These are phyloP conservation scores for Haemoproteus tartakovskyi DNA, from an alignment of 169 alveolate species.

Conservation along the genomic window DNA sequence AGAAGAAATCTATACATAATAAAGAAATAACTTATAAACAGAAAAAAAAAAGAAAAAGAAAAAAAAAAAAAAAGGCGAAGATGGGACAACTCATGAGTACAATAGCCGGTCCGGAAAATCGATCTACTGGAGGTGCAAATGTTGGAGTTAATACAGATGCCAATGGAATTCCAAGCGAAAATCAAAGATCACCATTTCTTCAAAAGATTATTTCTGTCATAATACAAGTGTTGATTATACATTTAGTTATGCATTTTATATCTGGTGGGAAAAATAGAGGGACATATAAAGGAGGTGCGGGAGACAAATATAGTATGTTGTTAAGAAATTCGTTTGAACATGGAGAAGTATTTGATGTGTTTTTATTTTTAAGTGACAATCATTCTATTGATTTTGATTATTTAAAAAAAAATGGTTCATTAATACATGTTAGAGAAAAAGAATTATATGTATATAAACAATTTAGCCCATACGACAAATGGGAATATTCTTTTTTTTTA, in stretches of 20 bases:
- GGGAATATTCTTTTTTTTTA: constrained; percentile 15
- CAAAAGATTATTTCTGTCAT: constrained; percentile 50
- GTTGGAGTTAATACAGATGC: neutral
- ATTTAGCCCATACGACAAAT: constrained; percentile 16
- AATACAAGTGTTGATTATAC: constrained; percentile 68
- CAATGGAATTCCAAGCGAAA: constrained; percentile 12
- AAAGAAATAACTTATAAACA: too few species aligned
- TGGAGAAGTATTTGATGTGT: constrained; percentile 67
- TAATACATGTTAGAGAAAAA: constrained; percentile 56
- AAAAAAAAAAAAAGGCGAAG: too few species aligned
- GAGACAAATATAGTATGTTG: constrained; percentile 20
- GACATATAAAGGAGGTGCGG: constrained; percentile 6
- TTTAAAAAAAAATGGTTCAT: constrained; percentile 41
- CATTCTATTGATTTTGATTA: constrained; percentile 60
- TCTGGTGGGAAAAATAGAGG: constrained; percentile 68
- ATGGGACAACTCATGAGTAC: too few species aligned
- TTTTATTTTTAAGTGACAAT: constrained; percentile 63
- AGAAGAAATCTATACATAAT: too few species aligned
- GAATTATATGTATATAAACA: constrained; percentile 29
- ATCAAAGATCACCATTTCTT: constrained; percentile 51
- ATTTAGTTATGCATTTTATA: constrained; percentile 68
- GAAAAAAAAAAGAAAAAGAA: too few species aligned
- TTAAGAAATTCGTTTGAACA: constrained; percentile 63
- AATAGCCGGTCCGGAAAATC: too few species aligned
- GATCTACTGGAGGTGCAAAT: constrained; percentile 1